Evolutionary conservation across 805 yeast genomes (phyloP), one percentile per base, ranked within the genome.

Genomic region (Zygotorulaspora sp.): DNA sequence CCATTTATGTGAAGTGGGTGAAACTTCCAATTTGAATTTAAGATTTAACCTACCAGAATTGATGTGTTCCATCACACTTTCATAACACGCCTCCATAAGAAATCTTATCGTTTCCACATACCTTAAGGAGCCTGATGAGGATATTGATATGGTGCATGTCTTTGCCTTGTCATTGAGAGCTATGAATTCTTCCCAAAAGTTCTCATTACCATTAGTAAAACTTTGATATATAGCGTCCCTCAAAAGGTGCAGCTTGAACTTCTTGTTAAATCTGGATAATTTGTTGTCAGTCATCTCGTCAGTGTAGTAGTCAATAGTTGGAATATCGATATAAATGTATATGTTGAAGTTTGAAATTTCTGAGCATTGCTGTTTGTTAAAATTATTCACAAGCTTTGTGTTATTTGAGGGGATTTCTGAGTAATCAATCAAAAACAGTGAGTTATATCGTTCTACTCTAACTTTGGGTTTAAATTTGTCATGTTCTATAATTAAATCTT

Each of bases 91-190:
- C 32, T 58, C 63, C 9, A 59, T 41, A 15, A 59, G 34, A 41
- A 51, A 61, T 36, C 52, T 58, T 12, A 57, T 52, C 3, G 65
- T 58, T 29, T 57, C 62, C 7, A 61, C 64, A 44, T 61, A 61
- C 26, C 62, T 36, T 30, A 61, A 23, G 1, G 65, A 59, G 6
- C 65, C 63, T 11, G 61, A 52, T 2, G 64, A 56, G 6, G 50
- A 40, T 8, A 52, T 41, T 28, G 41, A 40, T 38, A 44, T 29
- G 24, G 21, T 30, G 26, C 41, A 36, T n/a, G 31, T 35, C 27
- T 37, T 41, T 11, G 14, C 13, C 27, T 29, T 35, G 9, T 38
- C 31, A 20, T 30, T 21, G 7, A 30, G 12, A 9, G 33, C 37
- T 36, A 36, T 30, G 16, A 53, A 24, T 14, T 40, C 33, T 9